Percentiles rank a stretch among this genome's conserved stretches.
Conservation (phyloP, 2,329 filamentous ascomycete species). For the Calonectria henricotiae region DNA sequence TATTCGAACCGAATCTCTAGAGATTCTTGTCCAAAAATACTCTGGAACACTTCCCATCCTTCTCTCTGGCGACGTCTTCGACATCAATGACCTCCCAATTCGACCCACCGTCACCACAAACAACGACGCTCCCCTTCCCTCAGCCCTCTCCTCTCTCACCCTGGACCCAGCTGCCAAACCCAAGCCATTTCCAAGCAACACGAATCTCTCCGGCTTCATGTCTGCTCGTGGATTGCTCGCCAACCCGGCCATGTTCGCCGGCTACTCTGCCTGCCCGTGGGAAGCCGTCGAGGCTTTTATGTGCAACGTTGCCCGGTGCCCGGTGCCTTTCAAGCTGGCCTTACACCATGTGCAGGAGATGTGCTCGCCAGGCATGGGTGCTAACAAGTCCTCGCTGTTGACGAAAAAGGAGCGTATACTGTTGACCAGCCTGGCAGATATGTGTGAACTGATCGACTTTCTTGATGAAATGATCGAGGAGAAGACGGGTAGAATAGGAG, state of each 20-base stretch:
- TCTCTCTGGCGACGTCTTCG: slow-evolving; percentile 80
- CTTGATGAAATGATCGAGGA: slow-evolving; percentile 68
- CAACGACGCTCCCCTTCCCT: slow-evolving; percentile 41
- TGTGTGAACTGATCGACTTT: slow-evolving; percentile 75
- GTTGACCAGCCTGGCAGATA: slow-evolving; percentile 67
- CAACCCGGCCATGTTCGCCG: slow-evolving; percentile 78
- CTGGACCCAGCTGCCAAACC: slow-evolving; percentile 44
- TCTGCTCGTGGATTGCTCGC: slow-evolving; percentile 78
- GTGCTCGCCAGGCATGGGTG: slow-evolving; percentile 72
- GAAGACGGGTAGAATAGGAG: slow-evolving; percentile 55
- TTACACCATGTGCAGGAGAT: slow-evolving; percentile 80
- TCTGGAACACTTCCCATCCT: slow-evolving; percentile 74
- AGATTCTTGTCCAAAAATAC: slow-evolving; percentile 69
- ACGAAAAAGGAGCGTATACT: slow-evolving; percentile 70
- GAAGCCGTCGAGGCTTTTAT: slow-evolving; percentile 77
- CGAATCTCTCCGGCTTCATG: slow-evolving; percentile 76
- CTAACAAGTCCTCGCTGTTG: slow-evolving; percentile 69
- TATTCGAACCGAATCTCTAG: slow-evolving; percentile 75
- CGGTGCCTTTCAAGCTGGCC: slow-evolving; percentile 76
- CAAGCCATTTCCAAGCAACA: slow-evolving; percentile 59
- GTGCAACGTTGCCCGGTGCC: slow-evolving; percentile 70
- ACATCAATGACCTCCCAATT: slow-evolving; percentile 68
- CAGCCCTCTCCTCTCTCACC: slow-evolving; percentile 54
- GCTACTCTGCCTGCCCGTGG: slow-evolving; percentile 72
- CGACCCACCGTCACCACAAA: slow-evolving; percentile 52